A percentile compares a stretch with the other conserved stretches of the same genome.
phyloP scores from a whole-genome alignment of 2,329 filamentous ascomycete species.

The Cyclaneusma minus region DNA sequence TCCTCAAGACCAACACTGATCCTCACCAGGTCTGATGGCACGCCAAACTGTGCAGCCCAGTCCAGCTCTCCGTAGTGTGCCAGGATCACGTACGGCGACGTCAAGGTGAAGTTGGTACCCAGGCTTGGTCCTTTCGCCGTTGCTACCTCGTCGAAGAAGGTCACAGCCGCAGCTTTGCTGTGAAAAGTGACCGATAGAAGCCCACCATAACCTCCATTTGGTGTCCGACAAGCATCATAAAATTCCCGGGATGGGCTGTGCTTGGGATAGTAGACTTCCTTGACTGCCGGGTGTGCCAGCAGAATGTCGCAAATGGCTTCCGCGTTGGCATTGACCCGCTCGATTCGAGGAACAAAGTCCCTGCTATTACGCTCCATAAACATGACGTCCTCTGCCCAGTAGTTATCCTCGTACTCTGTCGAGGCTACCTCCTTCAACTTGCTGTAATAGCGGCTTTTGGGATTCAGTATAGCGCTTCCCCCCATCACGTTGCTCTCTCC shows the following conservation, averaged over 20 bases:
- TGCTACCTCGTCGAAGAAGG: conserved; percentile 74
- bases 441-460: conserved; percentile 53
- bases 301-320: conserved; percentile 69
- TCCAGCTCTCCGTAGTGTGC: conserved; percentile 85
- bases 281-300: conserved; percentile 43
- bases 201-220: conserved; percentile 74
- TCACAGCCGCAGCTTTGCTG: conserved; percentile 50
- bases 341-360: conserved; percentile 71
- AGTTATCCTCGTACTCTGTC: conserved; percentile 66
- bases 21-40: conserved; percentile 65
- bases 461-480: conserved; percentile 53
- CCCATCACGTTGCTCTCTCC: conserved; percentile 98
- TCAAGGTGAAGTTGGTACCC: conserved; percentile 91
- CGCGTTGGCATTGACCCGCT: conserved; percentile 72
- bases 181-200: conserved; percentile 75
- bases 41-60: conserved; percentile 75
- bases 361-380: conserved; percentile 95
- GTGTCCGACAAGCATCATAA: conserved; percentile 66
- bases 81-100: conserved; percentile 78
- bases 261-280: conserved; percentile 77
- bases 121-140: conserved; percentile 89
- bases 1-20: conserved; percentile 88
- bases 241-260: conserved; percentile 49
- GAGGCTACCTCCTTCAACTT: conserved; percentile 50
- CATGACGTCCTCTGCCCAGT: conserved; percentile 87